Base-by-base conservation (phyloP, 1,284 basidiomycete genomes). In the Cryptococcus neoformans region DNA sequence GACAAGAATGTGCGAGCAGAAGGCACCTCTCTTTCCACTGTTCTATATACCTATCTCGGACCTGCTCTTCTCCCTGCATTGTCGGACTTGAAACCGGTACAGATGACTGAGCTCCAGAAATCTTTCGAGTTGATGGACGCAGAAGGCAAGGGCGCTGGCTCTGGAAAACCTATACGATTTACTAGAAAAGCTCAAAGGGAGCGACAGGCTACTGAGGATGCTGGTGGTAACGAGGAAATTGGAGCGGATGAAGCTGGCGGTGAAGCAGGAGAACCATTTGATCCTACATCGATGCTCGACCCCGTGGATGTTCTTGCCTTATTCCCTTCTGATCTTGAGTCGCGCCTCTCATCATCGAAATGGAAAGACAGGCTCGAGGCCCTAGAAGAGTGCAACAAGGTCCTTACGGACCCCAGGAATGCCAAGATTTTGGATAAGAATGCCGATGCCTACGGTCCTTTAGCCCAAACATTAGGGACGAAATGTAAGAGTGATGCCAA, bases 291-390 rank as follows among this genome's bases (percentile, higher is more conserved):
- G 49, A 84, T 94, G 58, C 86, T 88, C 2, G 92, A 97, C 70
- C 87, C 90, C 11, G 85, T 91, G 49, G 84, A 95, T 68, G 85
- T 92, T 58, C 81, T 86, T 49, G 79, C 84, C 6, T 87, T 87
- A 66, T 81, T 96, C 50, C 88, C 94, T 0, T 77, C 84, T 2
- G 87, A 87, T 55, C 81, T 95, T 56, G 84, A 88, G 59, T 81
- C 86, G 6, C 80, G 83, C 56, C 81, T 99, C 53, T 83, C 85
- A 11, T 97, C 94, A 4, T 86, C 90, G 0, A 99, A 99, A 77
- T 99, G 96, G 96, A 97, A 99, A 74, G 96, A 99, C 64, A 85
- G 96, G 36, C 91, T 95, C 69, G 94, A 97, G 68, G 89, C 85
- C 2, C 79, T 98, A 52, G 93, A 97, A 65, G 90, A 91, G 47